Percentiles rank a stretch among this genome's conserved stretches.
These are phyloP conservation scores for Ganoderma meredithae DNA, from an alignment of 1,284 basidiomycete genomes.

Conservation along the genomic window DNA sequence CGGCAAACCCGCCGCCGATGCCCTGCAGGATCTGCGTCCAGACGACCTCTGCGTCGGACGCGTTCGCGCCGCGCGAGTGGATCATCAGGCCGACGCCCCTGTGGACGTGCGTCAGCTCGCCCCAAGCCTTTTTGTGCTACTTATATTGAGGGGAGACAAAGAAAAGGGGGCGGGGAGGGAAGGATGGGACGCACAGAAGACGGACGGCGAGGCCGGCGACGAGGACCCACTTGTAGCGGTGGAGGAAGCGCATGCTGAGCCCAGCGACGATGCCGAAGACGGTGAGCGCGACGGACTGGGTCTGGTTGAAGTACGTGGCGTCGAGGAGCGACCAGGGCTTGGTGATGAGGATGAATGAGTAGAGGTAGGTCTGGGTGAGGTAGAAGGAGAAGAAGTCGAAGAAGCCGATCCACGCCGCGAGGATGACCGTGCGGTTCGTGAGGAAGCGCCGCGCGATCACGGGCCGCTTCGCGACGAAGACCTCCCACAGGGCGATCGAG, in stretches of 20 bases:
- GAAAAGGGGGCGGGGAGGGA: too few relatives aligned
- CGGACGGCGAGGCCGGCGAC: slow-evolving; percentile 73
- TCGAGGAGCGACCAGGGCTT: slow-evolving; percentile 65
- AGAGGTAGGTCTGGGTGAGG: slow-evolving; percentile 66
- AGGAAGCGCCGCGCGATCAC: slow-evolving; percentile 65
- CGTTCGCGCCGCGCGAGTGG: slow-evolving; percentile 70
- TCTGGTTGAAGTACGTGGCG: slow-evolving; percentile 61
- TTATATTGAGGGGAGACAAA: too few relatives aligned
- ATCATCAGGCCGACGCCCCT: slow-evolving; percentile 79
- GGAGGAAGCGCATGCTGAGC: slow-evolving; percentile 58
- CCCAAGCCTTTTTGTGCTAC: too few relatives aligned
- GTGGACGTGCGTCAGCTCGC: too few relatives aligned
- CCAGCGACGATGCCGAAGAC: slow-evolving; percentile 72
- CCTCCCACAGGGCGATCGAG: slow-evolving; percentile 58
- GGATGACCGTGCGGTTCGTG: slow-evolving; percentile 63
- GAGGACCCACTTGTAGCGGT: slow-evolving; percentile 70
- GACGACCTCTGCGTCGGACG: slow-evolving; percentile 66
- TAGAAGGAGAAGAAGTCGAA: slow-evolving; percentile 77
- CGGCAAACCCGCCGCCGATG: slow-evolving; percentile 81
- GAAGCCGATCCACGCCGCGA: slow-evolving; percentile 70
- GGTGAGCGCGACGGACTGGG: slow-evolving; percentile 68
- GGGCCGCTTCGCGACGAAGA: slow-evolving; percentile 56
- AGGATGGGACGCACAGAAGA: slow-evolving; percentile 47
- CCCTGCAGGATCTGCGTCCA: slow-evolving; percentile 82
- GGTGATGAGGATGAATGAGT: slow-evolving; percentile 66